Conservation (phyloP, 164 flowering plant genomes). For the Nelumbo lutea region DNA sequence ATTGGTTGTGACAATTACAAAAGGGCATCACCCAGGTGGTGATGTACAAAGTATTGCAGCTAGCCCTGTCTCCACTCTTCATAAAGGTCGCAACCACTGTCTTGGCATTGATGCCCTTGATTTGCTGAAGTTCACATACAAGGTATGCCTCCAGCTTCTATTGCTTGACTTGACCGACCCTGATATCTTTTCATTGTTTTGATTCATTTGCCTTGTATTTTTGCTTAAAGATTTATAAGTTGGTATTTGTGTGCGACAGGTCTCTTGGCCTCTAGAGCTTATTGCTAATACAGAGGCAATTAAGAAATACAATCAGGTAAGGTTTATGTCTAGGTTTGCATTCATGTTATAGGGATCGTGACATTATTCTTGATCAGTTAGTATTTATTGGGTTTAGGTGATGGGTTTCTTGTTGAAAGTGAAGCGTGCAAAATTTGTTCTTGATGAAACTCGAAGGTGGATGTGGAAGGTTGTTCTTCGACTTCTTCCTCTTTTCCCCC, state of each 20-base stretch:
- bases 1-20: constrained; percentile 64
- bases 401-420: constrained; percentile 88
- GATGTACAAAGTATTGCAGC: constrained; percentile 31
- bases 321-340: constrained; percentile 5
- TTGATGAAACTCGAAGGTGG: constrained; percentile 93
- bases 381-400: constrained; percentile 43
- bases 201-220: not conserved
- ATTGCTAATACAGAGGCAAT: constrained; percentile 83
- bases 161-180: not conserved
- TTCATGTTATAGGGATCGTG: not conserved
- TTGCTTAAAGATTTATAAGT: not conserved
- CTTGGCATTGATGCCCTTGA: constrained; percentile 79
- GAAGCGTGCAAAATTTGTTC: constrained; percentile 93
- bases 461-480: constrained; percentile 80
- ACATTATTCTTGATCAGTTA: not conserved
- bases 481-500: not conserved
- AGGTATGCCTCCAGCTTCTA: constrained; percentile 35
- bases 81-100: constrained; percentile 34
- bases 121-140: constrained; percentile 69
- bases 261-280: constrained; percentile 98
- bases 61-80: constrained; percentile 36
- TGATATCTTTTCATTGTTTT: not conserved
- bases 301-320: constrained; percentile 92
- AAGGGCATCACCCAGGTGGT: constrained; percentile 26
- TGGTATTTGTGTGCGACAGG: constrained; percentile 35